phyloP scores from a whole-genome alignment of 1,284 basidiomycete genomes.

The Sphaerobolus stellatus region DNA sequence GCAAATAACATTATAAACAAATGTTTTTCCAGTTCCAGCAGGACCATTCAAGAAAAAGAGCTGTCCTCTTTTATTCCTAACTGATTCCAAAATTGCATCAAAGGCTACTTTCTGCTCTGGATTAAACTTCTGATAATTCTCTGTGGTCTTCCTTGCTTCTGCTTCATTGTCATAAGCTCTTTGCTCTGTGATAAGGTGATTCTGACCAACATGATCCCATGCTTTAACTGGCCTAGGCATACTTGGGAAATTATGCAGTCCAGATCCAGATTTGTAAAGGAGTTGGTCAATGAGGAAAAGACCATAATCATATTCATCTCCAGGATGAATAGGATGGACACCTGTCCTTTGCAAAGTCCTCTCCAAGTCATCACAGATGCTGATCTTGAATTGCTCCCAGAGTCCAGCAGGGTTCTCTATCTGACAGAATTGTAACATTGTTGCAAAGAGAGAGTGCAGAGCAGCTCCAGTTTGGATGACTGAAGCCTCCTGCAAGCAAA shows the following conservation, averaged over 20 bases:
- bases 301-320: constrained; percentile 41
- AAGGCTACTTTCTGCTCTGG: constrained; percentile 35
- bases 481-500: constrained; percentile 42
- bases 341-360: constrained; percentile 16
- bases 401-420: constrained; percentile 33
- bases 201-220: constrained; percentile 29
- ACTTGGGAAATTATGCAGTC: constrained; percentile 26
- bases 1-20: constrained; percentile 42
- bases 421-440: constrained; percentile 35
- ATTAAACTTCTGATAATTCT: constrained; percentile 31
- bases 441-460: constrained; percentile 41
- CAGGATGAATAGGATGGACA: constrained; percentile 20
- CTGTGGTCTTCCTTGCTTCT: constrained; percentile 16
- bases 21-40: constrained; percentile 52
- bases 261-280: constrained; percentile 25
- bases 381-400: constrained; percentile 34
- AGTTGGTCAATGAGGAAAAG: constrained; percentile 35
- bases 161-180: constrained; percentile 29
- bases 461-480: constrained; percentile 38
- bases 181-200: constrained; percentile 41
- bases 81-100: constrained; percentile 31
- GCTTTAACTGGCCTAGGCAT: constrained; percentile 31
- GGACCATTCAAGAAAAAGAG: constrained; percentile 46
- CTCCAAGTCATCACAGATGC: constrained; percentile 43
- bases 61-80: constrained; percentile 24